A percentile compares a stretch with the other conserved stretches of the same genome.
Conservation (phyloP, 129 eudicot species). For the Solidago caesia region DNA sequence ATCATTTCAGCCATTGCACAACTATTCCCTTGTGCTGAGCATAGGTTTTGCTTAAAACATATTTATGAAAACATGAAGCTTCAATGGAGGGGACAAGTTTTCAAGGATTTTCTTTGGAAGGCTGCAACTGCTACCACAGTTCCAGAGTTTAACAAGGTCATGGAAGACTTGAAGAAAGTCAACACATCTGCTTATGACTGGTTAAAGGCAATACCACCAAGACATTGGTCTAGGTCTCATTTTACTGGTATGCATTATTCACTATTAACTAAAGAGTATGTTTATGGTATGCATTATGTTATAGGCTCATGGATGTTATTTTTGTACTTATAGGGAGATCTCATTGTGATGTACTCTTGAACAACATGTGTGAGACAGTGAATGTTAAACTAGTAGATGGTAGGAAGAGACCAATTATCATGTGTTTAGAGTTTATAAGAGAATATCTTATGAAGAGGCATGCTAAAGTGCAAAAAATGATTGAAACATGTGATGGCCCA, state of each 20-base stretch:
- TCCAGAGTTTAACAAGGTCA: not conserved
- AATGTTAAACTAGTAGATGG: not conserved
- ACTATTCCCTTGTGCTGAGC: not conserved
- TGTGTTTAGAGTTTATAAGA: not conserved
- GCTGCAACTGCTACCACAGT: not conserved
- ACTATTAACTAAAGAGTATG: too few relatives aligned
- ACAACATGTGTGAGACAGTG: not conserved
- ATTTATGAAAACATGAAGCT: not conserved
- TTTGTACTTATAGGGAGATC: not conserved
- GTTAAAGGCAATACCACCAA: not conserved
- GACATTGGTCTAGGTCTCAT: not conserved
- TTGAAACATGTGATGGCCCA: not conserved
- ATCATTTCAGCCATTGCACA: not conserved
- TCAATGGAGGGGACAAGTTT: not conserved
- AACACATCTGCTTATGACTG: not conserved
- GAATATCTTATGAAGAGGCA: not conserved
- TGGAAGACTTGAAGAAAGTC: not conserved
- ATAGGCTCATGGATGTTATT: too few relatives aligned
- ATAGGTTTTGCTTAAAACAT: not conserved
- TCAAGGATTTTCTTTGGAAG: not conserved
- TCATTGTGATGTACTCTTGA: not conserved
- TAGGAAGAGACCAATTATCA: not conserved
- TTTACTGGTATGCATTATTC: not conserved
- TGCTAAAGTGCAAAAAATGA: not conserved
- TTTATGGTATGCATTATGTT: too few relatives aligned